Evolutionary conservation across 148 eudicot genomes (phyloP).

Genomic region (Chenopodium album): DNA sequence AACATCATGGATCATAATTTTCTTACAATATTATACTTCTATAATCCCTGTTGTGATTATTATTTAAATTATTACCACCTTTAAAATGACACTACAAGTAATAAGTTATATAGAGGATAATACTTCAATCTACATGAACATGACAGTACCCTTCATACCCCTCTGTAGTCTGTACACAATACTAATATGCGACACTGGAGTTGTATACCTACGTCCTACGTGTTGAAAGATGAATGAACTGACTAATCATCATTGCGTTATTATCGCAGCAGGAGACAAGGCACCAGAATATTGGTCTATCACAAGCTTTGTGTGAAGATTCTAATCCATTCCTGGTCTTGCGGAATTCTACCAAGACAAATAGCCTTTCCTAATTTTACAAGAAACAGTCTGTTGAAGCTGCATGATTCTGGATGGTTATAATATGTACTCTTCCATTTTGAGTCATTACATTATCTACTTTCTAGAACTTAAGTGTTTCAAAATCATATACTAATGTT

Average conservation of each 20-base stretch:
- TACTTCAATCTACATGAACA: too few relatives aligned
- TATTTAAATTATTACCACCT: too few relatives aligned
- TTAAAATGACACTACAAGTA: too few relatives aligned
- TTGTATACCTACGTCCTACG: not conserved
- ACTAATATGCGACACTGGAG: too few relatives aligned
- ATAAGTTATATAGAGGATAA: too few relatives aligned
- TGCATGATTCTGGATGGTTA: not conserved
- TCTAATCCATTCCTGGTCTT: constrained; percentile 6
- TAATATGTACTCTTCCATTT: not conserved
- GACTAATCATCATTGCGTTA: too few relatives aligned
- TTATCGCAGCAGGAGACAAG: not conserved
- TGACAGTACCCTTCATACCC: too few relatives aligned
- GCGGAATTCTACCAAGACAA: not conserved
- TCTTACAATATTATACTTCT: too few relatives aligned
- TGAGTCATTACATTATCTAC: not conserved
- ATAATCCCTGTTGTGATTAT: too few relatives aligned
- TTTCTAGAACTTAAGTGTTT: not conserved
- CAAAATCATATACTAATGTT: not conserved
- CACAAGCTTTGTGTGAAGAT: constrained; percentile 5
- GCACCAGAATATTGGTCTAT: not conserved
- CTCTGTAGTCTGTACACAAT: too few relatives aligned
- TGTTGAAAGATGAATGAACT: not conserved
- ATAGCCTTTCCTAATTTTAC: not conserved
- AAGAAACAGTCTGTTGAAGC: not conserved
- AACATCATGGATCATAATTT: too few relatives aligned